phyloP scores from a whole-genome alignment of 192 early-diverging fungal genomes.

The Anaeromyces robustus region DNA sequence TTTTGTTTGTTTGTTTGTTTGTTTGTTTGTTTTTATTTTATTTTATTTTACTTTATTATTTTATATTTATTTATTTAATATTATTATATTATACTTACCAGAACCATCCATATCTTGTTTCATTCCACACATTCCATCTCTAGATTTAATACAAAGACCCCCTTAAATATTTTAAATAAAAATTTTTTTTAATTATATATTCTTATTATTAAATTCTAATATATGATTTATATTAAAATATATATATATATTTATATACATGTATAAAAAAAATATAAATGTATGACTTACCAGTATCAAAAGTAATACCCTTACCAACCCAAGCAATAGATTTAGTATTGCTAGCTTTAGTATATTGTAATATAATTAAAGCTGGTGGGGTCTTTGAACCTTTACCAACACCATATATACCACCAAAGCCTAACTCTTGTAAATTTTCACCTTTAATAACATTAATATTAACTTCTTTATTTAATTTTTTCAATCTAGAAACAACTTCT shows the following conservation, averaged over 20 bases:
- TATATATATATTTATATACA: not conserved
- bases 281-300: conserved; percentile 19
- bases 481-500: conserved; percentile 5
- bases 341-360: conserved; percentile 15
- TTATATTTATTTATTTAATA: no score
- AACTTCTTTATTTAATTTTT: conserved; percentile 10
- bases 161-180: not conserved
- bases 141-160: conserved; percentile 24
- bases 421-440: conserved; percentile 20
- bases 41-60: no score
- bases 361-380: conserved; percentile 24
- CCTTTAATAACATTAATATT: conserved; percentile 22
- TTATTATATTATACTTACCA: not conserved
- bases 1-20: no score
- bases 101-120: conserved; percentile 38
- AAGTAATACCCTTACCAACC: conserved; percentile 43
- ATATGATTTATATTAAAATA: no score
- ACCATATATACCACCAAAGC: conserved; percentile 24
- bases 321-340: conserved; percentile 21
- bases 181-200: no score
- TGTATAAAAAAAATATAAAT: no score
- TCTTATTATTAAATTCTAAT: no score
- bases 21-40: no score
- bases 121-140: conserved; percentile 15
- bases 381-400: conserved; percentile 27